Evolutionary conservation across 805 yeast genomes (phyloP), one percentile per base, ranked within the genome.

Genomic region (Saturnispora kantuleensis): DNA sequence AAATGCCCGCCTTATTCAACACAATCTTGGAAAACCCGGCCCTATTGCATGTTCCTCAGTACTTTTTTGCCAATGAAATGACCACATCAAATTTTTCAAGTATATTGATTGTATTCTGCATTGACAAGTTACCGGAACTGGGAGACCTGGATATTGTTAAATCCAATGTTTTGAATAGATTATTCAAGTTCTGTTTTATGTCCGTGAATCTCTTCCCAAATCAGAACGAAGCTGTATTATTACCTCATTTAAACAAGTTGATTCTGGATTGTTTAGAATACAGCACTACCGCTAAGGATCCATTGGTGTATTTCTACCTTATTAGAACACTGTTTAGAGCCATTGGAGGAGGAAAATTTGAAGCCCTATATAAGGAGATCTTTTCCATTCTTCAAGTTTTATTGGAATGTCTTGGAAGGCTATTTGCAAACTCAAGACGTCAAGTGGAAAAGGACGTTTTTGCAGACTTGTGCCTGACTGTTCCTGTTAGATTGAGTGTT

Each of bases 331-430:
- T 93, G 41, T 93, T 93, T 69, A 73, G 97, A 62, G 84, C 95
- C 56, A 89, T 93, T 39, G 96, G 97, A 31, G 97, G 98, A 41
- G 98, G 98, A 6, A 71, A 97, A 47, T 90, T 93, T 59, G 99
- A 93, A 61, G 79, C 81, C 44, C 68, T 93, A 13, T 94, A 94
- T 67, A 86, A 93, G 54, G 95, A 89, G 49, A 90, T 94, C 15
- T 74, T 88, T 68, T 98, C 98, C 0, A 70, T 93, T 33, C 66
- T 93, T 37, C 97, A 94, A 46, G 87, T 84, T 1, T 66, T 93
- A 35, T 67, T 93, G 35, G 96, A 88, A 50, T 81, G 94, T 2
- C 70, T 93, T 51, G 90, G 90, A 60, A 76, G 85, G 53, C 73
- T 89, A 69, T 79, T 93, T 35, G 72, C 79, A 21, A 83, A 87